These are phyloP conservation scores for Trematosphaeria pertusa DNA, from an alignment of 2,329 filamentous ascomycete species.

Conservation along the genomic window DNA sequence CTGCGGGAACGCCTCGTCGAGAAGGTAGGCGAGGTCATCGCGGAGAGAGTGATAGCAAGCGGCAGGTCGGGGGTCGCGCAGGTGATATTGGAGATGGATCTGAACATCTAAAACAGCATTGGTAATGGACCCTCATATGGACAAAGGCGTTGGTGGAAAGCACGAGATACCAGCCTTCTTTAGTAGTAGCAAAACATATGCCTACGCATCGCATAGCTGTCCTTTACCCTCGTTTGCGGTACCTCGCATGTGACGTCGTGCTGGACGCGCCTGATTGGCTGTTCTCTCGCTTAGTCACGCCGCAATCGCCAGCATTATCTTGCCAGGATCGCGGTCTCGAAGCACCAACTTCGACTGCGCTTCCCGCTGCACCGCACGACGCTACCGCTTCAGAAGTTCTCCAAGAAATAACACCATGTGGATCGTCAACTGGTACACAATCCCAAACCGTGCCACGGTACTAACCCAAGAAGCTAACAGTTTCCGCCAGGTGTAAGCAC, in stretches of 20 bases:
- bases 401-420: no score
- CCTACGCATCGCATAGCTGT: not conserved
- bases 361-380: not conserved
- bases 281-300: slow-evolving; percentile 6
- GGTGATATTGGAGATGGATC: slow-evolving; percentile 31
- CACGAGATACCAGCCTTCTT: slow-evolving; percentile 10
- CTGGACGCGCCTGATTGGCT: slow-evolving; percentile 4
- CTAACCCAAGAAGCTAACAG: not conserved
- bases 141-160: slow-evolving; percentile 1
- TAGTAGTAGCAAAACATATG: slow-evolving; percentile 1
- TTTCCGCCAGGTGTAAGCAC: slow-evolving; percentile 23
- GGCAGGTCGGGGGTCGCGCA: slow-evolving; percentile 41
- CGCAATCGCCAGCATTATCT: no score
- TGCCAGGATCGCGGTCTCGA: slow-evolving; percentile 3
- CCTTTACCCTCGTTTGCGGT: not conserved
- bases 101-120: slow-evolving; percentile 17
- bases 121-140: not conserved
- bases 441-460: not conserved
- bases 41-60: slow-evolving; percentile 48
- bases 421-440: slow-evolving; percentile 81
- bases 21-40: slow-evolving; percentile 53
- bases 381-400: no score
- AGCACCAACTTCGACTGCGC: not conserved
- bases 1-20: slow-evolving; percentile 51
- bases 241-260: slow-evolving; percentile 7